phyloP scores from a whole-genome alignment of 1,139 yeast genomes.

The Hanseniaspora gamundiae region DNA sequence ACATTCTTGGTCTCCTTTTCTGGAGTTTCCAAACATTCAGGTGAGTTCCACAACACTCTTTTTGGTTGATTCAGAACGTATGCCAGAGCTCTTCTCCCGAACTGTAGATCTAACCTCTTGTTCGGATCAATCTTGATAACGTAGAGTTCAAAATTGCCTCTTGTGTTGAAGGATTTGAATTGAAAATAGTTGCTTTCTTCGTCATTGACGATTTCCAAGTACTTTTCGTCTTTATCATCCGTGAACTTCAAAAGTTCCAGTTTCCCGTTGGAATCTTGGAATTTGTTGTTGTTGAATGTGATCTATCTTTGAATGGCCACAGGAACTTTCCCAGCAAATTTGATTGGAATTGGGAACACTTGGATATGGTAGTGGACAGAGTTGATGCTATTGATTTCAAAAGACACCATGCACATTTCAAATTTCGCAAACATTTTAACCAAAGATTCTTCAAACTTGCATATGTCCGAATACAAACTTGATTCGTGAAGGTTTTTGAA shows the following conservation, averaged over 20 bases:
- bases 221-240: slow-evolving; percentile 29
- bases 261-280: slow-evolving; percentile 24
- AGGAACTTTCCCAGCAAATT: slow-evolving; percentile 29
- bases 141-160: slow-evolving; percentile 20
- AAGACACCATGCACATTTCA: slow-evolving; percentile 39
- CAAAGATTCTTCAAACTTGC: slow-evolving; percentile 33
- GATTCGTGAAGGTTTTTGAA: slow-evolving; percentile 1
- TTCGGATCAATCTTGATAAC: slow-evolving; percentile 21
- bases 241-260: slow-evolving; percentile 24
- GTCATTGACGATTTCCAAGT: slow-evolving; percentile 24
- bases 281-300: slow-evolving; percentile 38
- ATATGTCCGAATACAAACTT: slow-evolving; percentile 29
- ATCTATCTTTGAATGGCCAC: slow-evolving; percentile 31
- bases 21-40: slow-evolving; percentile 42
- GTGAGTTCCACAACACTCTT: slow-evolving; percentile 57
- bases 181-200: slow-evolving; percentile 28
- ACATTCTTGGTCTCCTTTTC: slow-evolving; percentile 51
- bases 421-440: slow-evolving; percentile 31
- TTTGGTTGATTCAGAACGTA: slow-evolving; percentile 44
- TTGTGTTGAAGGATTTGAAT: slow-evolving; percentile 27
- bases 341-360: slow-evolving; percentile 43
- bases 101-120: slow-evolving; percentile 49
- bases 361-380: slow-evolving; percentile 61
- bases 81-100: slow-evolving; percentile 68
- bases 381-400: slow-evolving; percentile 44